These are phyloP conservation scores for Aspergillus tubingensis DNA, from an alignment of 2,329 filamentous ascomycete species.

Conservation along the genomic window DNA sequence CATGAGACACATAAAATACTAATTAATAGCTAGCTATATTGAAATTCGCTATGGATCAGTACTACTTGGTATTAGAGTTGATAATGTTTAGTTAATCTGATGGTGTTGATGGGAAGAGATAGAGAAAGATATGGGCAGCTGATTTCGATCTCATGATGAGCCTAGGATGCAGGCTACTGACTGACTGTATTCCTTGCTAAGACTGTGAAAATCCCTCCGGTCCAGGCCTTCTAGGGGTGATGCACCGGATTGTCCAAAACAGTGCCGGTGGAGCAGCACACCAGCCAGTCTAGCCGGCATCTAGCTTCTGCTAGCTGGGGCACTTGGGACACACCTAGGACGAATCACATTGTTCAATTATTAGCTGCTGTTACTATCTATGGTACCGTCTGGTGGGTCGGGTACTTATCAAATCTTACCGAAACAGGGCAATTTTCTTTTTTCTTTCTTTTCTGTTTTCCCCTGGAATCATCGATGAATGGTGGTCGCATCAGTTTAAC, in stretches of 20 bases:
- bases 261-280: not conserved
- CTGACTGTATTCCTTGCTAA: too few species aligned
- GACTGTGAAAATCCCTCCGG: not conserved
- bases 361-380: constrained; percentile 8
- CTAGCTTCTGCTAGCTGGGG: not conserved
- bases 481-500: not conserved
- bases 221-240: not conserved
- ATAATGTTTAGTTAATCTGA: too few species aligned
- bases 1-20: too few species aligned
- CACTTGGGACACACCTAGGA: not conserved
- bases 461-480: not conserved
- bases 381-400: constrained; percentile 7
- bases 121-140: too few species aligned
- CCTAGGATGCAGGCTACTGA: too few species aligned
- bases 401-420: constrained; percentile 11
- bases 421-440: constrained; percentile 5
- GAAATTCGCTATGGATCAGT: too few species aligned
- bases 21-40: too few species aligned
- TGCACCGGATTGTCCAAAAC: not conserved
- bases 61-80: too few species aligned
- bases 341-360: constrained; percentile 10
- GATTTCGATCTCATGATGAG: too few species aligned
- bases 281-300: not conserved
- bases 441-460: too few species aligned
- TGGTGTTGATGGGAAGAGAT: too few species aligned